These are phyloP conservation scores for Rhytidiadelphus loreus DNA, from an alignment of 225 moss, liverwort and hornwort species.

Conservation along the genomic window DNA sequence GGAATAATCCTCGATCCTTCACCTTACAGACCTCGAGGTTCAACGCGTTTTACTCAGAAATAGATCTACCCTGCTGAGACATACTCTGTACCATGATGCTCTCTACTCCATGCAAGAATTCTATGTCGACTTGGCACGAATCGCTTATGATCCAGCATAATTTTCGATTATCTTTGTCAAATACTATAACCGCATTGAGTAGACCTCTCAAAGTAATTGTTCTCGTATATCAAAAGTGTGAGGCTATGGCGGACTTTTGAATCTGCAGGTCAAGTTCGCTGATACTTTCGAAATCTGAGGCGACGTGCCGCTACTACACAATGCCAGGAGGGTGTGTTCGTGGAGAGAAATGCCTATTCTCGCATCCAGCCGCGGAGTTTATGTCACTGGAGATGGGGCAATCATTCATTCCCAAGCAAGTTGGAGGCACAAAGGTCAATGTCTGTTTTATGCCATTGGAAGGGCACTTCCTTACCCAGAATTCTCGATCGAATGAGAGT, in stretches of 20 bases:
- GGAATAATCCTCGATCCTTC: background rate
- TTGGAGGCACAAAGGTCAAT: slow-evolving; percentile 43
- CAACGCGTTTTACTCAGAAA: background rate
- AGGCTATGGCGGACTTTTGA: background rate
- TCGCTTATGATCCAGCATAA: background rate
- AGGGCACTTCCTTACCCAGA: background rate
- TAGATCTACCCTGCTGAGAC: background rate
- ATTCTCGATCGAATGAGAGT: background rate
- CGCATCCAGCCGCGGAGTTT: slow-evolving; percentile 57
- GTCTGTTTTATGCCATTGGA: background rate
- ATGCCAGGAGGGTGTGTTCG: slow-evolving; percentile 98
- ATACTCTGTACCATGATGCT: background rate
- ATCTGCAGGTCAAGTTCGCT: slow-evolving; percentile 34
- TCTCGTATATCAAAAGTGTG: background rate
- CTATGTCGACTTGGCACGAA: background rate
- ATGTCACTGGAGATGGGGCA: slow-evolving; percentile 41
- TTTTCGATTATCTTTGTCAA: background rate
- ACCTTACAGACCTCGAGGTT: background rate
- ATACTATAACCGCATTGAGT: background rate
- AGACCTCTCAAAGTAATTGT: background rate
- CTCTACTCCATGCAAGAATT: background rate
- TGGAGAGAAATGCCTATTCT: slow-evolving; percentile 84
- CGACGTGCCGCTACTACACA: slow-evolving; percentile 78
- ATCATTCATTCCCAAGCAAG: slow-evolving; percentile 24
- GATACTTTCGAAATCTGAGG: slow-evolving; percentile 55